Conservation (phyloP, 2,329 filamentous ascomycete genomes). For the Sporothrix euskadiensis region DNA sequence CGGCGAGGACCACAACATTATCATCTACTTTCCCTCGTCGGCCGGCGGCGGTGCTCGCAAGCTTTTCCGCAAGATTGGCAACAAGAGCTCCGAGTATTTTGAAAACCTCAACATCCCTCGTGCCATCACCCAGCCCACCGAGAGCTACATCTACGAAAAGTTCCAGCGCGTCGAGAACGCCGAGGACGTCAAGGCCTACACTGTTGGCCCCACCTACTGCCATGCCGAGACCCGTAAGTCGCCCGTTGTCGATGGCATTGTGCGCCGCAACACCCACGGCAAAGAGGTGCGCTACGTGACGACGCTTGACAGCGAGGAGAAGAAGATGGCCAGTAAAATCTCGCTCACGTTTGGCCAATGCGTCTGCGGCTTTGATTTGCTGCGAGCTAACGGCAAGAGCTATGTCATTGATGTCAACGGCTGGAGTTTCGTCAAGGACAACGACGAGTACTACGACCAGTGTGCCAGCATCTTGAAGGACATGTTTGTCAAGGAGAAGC, state of each 20-base stretch:
- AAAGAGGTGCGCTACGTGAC: conserved; percentile 98
- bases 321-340: conserved; percentile 84
- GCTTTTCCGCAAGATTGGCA: conserved; percentile 94
- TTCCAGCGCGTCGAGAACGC: conserved; percentile 96
- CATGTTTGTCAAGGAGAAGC: conserved; percentile 81
- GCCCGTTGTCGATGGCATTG: conserved; percentile 92
- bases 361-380: conserved; percentile 92
- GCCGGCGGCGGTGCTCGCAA: conserved; percentile 86
- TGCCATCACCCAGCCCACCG: conserved; percentile 74
- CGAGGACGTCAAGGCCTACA: conserved; percentile 98
- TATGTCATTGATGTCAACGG: conserved; percentile 99
- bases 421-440: conserved; percentile 99
- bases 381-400: conserved; percentile 84
- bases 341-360: conserved; percentile 89
- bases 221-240: conserved; percentile 97
- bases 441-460: conserved; percentile 96
- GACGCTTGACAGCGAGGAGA: conserved; percentile 75
- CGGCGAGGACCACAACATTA: conserved; percentile 97
- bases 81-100: conserved; percentile 97
- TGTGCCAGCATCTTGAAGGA: conserved; percentile 82
- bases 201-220: conserved; percentile 87
- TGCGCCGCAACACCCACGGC: conserved; percentile 92
- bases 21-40: conserved; percentile 91
- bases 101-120: conserved; percentile 73
- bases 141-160: conserved; percentile 95